These are phyloP conservation scores for Wallacemonas sp. DNA, from an alignment of 208 protist genomes.

Conservation along the genomic window DNA sequence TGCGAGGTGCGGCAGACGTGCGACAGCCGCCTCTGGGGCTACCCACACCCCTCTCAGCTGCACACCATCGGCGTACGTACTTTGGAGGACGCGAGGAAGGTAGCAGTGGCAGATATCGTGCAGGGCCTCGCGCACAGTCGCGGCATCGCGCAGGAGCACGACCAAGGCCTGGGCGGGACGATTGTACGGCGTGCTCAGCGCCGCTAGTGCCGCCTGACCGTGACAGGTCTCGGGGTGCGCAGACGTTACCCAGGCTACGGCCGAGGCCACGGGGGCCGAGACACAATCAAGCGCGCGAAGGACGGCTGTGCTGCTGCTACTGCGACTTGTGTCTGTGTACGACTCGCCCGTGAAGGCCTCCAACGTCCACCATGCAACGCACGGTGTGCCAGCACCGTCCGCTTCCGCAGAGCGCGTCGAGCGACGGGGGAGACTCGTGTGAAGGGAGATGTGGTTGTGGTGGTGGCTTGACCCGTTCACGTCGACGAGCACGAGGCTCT, in stretches of 20 bases:
- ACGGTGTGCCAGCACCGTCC: neutral
- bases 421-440: too few species aligned
- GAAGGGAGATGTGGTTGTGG: conserved; percentile 55
- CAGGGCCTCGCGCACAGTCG: conserved; percentile 24
- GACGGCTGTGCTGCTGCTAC: neutral
- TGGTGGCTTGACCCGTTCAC: conserved; percentile 45
- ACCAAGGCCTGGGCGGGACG: conserved; percentile 12
- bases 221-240: neutral
- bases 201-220: conserved; percentile 16
- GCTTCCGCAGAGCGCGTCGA: neutral
- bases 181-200: conserved; percentile 12
- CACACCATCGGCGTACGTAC: conserved; percentile 46
- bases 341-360: conserved; percentile 2
- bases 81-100: conserved; percentile 44
- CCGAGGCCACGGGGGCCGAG: neutral
- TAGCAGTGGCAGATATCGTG: conserved; percentile 52
- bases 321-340: neutral
- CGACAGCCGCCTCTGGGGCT: neutral
- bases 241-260: neutral
- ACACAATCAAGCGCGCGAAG: conserved; percentile 4
- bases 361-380: conserved; percentile 21
- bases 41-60: conserved; percentile 25
- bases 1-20: neutral
- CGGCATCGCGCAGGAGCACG: conserved; percentile 15
- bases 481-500: conserved; percentile 26